A percentile compares a stretch with the other conserved stretches of the same genome.
These are phyloP conservation scores for Cutaneotrichosporon dermatis DNA, from an alignment of 1,284 basidiomycete genomes.

Conservation along the genomic window DNA sequence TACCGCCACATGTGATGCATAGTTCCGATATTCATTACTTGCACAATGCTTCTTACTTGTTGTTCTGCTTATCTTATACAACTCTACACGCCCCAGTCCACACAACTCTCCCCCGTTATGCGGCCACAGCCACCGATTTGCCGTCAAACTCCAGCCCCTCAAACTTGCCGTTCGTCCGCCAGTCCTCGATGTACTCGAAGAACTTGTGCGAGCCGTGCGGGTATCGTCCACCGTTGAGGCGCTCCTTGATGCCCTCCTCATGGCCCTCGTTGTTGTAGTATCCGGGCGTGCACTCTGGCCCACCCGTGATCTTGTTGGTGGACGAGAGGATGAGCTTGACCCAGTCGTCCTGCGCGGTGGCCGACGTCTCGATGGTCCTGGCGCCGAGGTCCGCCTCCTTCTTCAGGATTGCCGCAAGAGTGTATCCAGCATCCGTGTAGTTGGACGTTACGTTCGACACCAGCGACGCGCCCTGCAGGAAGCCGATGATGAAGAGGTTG, in stretches of 20 bases:
- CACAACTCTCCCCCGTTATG: too few relatives aligned
- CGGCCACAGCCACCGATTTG: conserved; percentile 1
- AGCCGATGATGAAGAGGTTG: conserved; percentile 14
- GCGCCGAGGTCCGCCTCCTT: conserved; percentile 8
- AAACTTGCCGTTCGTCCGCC: conserved; percentile 14
- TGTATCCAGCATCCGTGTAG: conserved; percentile 7
- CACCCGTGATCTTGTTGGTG: not conserved
- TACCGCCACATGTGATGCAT: too few relatives aligned
- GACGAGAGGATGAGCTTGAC: conserved; percentile 6
- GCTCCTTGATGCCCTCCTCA: conserved; percentile 5
- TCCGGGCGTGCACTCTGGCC: conserved; percentile 11
- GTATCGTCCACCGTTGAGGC: conserved; percentile 8
- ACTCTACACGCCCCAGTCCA: too few relatives aligned
- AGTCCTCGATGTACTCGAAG: conserved; percentile 15
- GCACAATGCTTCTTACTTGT: too few relatives aligned
- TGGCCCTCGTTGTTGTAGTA: conserved; percentile 17
- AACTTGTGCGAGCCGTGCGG: conserved; percentile 8
- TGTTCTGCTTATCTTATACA: too few relatives aligned
- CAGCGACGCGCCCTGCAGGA: conserved; percentile 9
- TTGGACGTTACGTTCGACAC: conserved; percentile 14
- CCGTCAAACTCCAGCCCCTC: conserved; percentile 16
- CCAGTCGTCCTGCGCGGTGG: conserved; percentile 6
- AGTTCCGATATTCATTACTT: too few relatives aligned
- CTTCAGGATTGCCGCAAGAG: conserved; percentile 9
- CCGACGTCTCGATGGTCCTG: not conserved